Percentiles rank a stretch among this genome's conserved stretches.
phyloP scores from a whole-genome alignment of 768 basidiomycete genomes.

The Nidularia sp. region DNA sequence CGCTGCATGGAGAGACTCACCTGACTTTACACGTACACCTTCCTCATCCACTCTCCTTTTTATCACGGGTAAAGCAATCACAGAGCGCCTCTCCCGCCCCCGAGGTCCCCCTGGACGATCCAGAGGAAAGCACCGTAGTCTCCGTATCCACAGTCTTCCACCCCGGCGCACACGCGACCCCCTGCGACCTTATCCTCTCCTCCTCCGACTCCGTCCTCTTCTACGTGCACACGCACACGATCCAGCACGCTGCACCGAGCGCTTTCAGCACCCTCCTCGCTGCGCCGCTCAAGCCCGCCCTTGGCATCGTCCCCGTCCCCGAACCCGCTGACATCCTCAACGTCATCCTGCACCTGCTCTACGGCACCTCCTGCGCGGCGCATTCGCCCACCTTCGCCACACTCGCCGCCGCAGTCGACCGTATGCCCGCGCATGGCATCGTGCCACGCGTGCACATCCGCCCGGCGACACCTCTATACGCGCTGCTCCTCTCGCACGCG shows the following conservation, averaged over 20 bases:
- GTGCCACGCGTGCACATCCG: slow-evolving; percentile 15
- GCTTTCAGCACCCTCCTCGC: slow-evolving; percentile 20
- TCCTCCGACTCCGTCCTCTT: slow-evolving; percentile 62
- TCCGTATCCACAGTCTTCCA: slow-evolving; percentile 21
- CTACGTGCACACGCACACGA: slow-evolving; percentile 43
- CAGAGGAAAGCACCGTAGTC: neutral
- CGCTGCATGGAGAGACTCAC: too few relatives aligned
- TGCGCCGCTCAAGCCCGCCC: slow-evolving; percentile 7
- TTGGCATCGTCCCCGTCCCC: slow-evolving; percentile 35
- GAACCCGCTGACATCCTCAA: slow-evolving; percentile 46
- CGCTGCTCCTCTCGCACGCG: slow-evolving; percentile 26
- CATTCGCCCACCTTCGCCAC: slow-evolving; percentile 47
- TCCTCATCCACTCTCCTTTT: too few relatives aligned
- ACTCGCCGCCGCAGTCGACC: slow-evolving; percentile 38
- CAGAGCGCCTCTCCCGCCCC: neutral
- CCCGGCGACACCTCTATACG: slow-evolving; percentile 21
- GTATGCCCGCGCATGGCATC: slow-evolving; percentile 21
- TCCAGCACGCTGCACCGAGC: slow-evolving; percentile 33
- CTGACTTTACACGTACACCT: too few relatives aligned
- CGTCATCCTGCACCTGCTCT: slow-evolving; percentile 51
- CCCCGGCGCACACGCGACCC: slow-evolving; percentile 9
- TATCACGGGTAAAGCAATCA: neutral
- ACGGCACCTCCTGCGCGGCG: slow-evolving; percentile 44
- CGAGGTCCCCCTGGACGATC: neutral
- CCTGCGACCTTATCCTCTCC: slow-evolving; percentile 29